Conservation (phyloP, 148 eudicot genomes). For the Arbutus unedo region DNA sequence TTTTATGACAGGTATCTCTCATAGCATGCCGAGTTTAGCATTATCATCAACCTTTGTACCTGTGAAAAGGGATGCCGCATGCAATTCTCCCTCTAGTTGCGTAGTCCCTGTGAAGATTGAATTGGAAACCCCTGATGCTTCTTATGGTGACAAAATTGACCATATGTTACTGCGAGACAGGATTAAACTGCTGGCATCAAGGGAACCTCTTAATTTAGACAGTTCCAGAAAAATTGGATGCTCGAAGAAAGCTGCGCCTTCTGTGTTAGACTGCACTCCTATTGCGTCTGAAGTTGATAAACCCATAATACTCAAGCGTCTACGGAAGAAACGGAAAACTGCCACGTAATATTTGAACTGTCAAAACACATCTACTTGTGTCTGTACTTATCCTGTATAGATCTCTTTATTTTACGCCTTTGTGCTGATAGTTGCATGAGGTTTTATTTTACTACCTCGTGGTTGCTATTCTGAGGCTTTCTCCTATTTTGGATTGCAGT, state of each 20-base stretch:
- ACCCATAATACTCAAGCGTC: constrained; percentile 44
- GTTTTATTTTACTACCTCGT: neutral
- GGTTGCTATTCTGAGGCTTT: constrained; percentile 15
- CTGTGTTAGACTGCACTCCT: constrained; percentile 28
- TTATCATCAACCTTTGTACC: constrained; percentile 22
- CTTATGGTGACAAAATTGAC: constrained; percentile 49
- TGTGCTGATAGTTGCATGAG: neutral
- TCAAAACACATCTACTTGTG: neutral
- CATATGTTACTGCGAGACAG: constrained; percentile 71
- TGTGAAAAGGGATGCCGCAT: constrained; percentile 20
- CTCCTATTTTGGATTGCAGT: constrained; percentile 39
- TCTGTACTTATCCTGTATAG: neutral
- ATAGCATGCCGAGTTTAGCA: constrained; percentile 22
- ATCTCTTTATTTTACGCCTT: neutral
- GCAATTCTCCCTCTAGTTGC: constrained; percentile 16
- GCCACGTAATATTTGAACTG: constrained; percentile 62
- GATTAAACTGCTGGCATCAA: constrained; percentile 49
- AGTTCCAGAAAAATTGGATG: constrained; percentile 20
- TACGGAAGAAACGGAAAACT: constrained; percentile 75
- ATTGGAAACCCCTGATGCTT: constrained; percentile 28
- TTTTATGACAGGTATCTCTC: constrained; percentile 20
- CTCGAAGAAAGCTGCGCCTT: constrained; percentile 23
- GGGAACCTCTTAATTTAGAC: constrained; percentile 20
- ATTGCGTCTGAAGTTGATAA: constrained; percentile 39
- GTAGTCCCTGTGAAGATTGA: constrained; percentile 41